Evolutionary conservation across 1,139 yeast genomes (phyloP), one percentile per base, ranked within the genome.

Genomic region (Debaryomyces coudertii): DNA sequence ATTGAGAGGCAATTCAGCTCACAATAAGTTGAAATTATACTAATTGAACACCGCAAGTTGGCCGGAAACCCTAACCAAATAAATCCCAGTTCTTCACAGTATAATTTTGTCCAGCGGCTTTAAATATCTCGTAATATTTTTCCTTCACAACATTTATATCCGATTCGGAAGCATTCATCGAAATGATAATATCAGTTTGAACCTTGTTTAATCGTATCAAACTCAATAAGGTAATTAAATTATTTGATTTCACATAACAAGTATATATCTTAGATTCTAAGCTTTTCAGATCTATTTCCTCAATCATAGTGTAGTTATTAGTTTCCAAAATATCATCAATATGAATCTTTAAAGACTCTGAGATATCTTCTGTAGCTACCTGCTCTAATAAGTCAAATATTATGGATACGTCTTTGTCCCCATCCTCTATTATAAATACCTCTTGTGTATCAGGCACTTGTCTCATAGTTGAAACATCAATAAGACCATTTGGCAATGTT

Each of bases 391-490:
- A 66, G 56, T 90, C 97, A 35, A 90, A 64, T 14, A 90, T 84
- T 11, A 90, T 61, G 12, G 92, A 79, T 52, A 80, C 83, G 48
- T 85, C 83, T 46, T 71, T 65, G 12, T 56, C 55, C 22, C 62
- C 60, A 43, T 66, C 67, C 47, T 70, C 76, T 56, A 54, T 39
- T 18, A 89, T 79, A 59, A 78, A 90, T 24, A 89, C 96, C 61
- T 90, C 97, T 60, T 90, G 97, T 1, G 88, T 83, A 58, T 90
- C 96, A 0, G 97, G 97, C 1, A 90, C 82, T 51, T 87, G 88
- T 47, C 97, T 72, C 44, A 90, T 63, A 36, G 69, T 62, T 1
- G 95, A 85, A 1, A 89, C 95, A 61, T 90, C 97, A 1, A 83
- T 61, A 38, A 85, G 73, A 0, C 77, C 77, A 0, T 53, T 46